These are phyloP conservation scores for Candida ascalaphidarum DNA, from an alignment of 805 yeast genomes.

Conservation along the genomic window DNA sequence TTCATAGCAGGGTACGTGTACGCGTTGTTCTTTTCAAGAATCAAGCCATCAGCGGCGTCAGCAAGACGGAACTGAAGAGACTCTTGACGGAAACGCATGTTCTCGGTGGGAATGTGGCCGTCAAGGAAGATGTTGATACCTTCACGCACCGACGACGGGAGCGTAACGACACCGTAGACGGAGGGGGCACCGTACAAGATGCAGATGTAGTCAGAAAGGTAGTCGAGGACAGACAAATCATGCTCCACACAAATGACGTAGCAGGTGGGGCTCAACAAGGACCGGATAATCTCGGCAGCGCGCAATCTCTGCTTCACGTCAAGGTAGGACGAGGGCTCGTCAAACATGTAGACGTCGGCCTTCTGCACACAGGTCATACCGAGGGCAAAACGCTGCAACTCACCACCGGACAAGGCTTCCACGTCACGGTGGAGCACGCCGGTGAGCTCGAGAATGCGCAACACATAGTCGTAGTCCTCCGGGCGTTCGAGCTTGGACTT, in stretches of 20 bases:
- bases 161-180: constrained; percentile 95
- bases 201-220: constrained; percentile 93
- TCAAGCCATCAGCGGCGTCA: constrained; percentile 76
- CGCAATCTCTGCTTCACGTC: constrained; percentile 98
- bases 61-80: constrained; percentile 87
- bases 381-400: constrained; percentile 94
- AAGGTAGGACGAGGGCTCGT: constrained; percentile 96
- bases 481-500: constrained; percentile 70
- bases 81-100: constrained; percentile 93
- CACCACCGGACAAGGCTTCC: constrained; percentile 92
- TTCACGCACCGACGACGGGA: constrained; percentile 96
- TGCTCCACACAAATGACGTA: constrained; percentile 98
- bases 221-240: constrained; percentile 95
- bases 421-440: constrained; percentile 83
- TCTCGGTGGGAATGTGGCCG: constrained; percentile 96
- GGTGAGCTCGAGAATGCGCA: constrained; percentile 65
- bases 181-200: constrained; percentile 97
- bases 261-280: constrained; percentile 62
- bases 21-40: constrained; percentile 71
- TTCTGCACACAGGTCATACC: constrained; percentile 94
- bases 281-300: constrained; percentile 92
- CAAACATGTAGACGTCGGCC: constrained; percentile 97
- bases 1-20: constrained; percentile 73
- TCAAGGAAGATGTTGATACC: constrained; percentile 98
- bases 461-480: constrained; percentile 54